Percentiles rank a stretch among this genome's conserved stretches.
Conservation (phyloP, 2,329 filamentous ascomycete species). For the Paracoccidioides lutzii region DNA sequence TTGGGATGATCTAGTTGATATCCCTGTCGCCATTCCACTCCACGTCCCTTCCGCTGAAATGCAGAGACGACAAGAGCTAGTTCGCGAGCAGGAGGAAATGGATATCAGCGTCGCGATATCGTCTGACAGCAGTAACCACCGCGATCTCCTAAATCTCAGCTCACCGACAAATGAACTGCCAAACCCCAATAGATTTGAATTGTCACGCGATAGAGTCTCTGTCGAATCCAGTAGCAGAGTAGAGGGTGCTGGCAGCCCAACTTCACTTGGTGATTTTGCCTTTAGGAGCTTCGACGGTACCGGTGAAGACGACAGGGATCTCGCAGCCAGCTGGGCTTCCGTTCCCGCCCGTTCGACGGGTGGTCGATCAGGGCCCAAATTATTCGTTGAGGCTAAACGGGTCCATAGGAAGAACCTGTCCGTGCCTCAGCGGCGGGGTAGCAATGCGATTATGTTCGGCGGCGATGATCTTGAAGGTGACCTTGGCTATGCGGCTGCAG, state of each 20-base stretch:
- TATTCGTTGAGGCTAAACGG: conserved; percentile 7
- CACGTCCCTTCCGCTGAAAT: conserved; percentile 74
- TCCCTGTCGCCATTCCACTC: conserved; percentile 87
- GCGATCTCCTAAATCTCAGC: conserved; percentile 58
- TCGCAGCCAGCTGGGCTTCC: conserved; percentile 26
- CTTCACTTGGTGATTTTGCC: conserved; percentile 19
- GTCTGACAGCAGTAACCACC: conserved; percentile 35
- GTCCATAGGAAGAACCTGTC: conserved; percentile 23
- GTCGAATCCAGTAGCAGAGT: conserved; percentile 23
- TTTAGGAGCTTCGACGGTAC: conserved; percentile 21
- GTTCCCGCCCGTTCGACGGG: conserved; percentile 23
- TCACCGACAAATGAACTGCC: conserved; percentile 49
- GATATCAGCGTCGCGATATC: conserved; percentile 67
- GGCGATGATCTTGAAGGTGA: conserved; percentile 80
- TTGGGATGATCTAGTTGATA: conserved; percentile 95
- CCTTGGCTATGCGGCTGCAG: conserved; percentile 83
- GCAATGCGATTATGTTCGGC: conserved; percentile 38
- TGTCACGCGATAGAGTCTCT: conserved; percentile 35
- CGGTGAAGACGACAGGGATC: conserved; percentile 20
- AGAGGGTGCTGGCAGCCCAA: conserved; percentile 22
- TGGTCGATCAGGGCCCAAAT: conserved; percentile 14
- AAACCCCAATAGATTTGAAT: conserved; percentile 62
- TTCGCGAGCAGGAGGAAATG: conserved; percentile 62
- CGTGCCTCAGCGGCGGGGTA: conserved; percentile 27
- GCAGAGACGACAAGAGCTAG: conserved; percentile 49